These are phyloP conservation scores for Endogone sp. DNA, from an alignment of 192 early-diverging fungal species.

Conservation along the genomic window DNA sequence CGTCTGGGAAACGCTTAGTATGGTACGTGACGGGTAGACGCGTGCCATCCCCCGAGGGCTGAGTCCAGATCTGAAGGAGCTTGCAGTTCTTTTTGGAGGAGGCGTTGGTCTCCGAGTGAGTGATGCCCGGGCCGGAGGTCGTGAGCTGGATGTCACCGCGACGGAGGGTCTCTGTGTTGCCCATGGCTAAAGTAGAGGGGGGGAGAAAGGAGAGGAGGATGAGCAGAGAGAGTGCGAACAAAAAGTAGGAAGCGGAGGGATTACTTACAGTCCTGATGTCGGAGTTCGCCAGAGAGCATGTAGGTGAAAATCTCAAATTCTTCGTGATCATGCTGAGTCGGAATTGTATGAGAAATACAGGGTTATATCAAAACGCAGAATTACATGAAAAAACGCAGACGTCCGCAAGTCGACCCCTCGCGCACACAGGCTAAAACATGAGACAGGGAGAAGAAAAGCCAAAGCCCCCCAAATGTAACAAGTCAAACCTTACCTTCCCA, in stretches of 20 bases:
- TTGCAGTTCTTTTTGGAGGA: neutral
- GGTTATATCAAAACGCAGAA: no score
- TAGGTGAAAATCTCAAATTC: neutral
- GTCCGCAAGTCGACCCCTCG: no score
- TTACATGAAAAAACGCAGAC: no score
- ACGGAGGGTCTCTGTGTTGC: neutral
- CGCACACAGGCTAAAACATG: no score
- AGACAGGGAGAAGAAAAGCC: no score
- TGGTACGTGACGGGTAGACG: neutral
- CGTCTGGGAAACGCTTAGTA: neutral
- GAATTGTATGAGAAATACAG: no score
- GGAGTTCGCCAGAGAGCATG: neutral
- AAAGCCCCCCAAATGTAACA: no score
- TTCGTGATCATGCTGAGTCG: neutral
- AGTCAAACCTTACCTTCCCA: no score
- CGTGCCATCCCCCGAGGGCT: conserved; percentile 3
- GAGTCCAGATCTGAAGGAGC: neutral
- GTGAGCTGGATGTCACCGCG: neutral
- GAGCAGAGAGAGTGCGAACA: neutral
- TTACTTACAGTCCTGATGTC: neutral
- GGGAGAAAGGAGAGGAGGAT: no score
- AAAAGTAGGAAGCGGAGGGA: neutral
- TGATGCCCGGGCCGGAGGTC: neutral
- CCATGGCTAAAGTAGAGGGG: neutral
- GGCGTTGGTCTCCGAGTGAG: neutral